Evolutionary conservation across 2,329 filamentous ascomycete species (phyloP).

Genomic region (Botrytis cinerea): DNA sequence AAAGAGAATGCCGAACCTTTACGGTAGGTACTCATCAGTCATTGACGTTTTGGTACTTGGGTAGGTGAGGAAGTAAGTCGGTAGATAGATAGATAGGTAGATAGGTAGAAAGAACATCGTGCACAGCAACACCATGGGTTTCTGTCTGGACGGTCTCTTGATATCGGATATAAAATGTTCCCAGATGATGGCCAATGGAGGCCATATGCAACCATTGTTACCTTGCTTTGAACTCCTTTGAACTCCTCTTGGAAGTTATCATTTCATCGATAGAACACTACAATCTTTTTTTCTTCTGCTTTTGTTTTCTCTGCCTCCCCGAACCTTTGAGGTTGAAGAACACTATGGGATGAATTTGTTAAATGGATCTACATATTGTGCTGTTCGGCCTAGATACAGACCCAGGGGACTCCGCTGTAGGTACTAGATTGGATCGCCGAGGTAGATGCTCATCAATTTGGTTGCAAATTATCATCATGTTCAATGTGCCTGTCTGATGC

Average conservation of each 20-base stretch:
- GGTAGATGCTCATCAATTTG: neutral
- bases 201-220: neutral
- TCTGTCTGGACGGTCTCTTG: neutral
- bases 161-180: neutral
- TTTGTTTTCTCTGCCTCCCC: neutral
- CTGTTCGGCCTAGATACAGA: neutral
- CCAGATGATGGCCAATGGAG: neutral
- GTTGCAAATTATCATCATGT: neutral
- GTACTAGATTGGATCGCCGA: neutral
- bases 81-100: neutral
- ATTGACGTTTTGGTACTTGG: neutral
- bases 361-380: neutral
- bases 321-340: neutral
- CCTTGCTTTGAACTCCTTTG: neutral
- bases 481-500: neutral
- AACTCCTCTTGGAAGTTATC: neutral
- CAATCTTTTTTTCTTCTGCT: neutral
- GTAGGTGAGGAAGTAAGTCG: too few species aligned
- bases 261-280: neutral
- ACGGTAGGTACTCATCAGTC: neutral
- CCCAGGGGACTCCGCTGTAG: neutral
- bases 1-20: neutral
- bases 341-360: neutral
- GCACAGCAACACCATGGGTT: neutral
- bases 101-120: neutral